Evolutionary conservation across 768 basidiomycete genomes (phyloP), one percentile per base, ranked within the genome.

Genomic region (Grammothele lineata): DNA sequence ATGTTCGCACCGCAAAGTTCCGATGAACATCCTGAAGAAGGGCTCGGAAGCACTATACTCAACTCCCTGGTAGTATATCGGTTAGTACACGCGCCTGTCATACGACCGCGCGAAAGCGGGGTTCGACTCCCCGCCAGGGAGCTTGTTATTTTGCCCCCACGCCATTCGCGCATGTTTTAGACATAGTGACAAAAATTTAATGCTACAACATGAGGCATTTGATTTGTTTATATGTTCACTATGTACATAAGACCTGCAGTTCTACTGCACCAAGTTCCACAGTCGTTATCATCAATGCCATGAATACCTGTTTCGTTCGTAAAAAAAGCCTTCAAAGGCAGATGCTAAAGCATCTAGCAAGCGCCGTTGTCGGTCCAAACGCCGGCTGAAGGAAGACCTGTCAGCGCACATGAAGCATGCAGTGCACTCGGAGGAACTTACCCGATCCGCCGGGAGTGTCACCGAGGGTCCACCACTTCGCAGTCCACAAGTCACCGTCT

Each of bases 381-480:
- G 47, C 72, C 78, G 43, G 72, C 78, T 77, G 44, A 30, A 14
- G 27, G 14, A 30, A 7, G 27, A 14, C 27, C 8, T 14, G 27
- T 30, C 27, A 30, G 27, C 14, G 8, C n/a, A n/a, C 8, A 14
- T 7, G 27, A 14, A 30, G 8, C 8, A 30, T 30, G 8, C 7
- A 7, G 27, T 7, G 27, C 7, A 14, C 46, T 10, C 25, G n/a
- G 25, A 4, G 15, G 7, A n/a, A 62, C 72, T 46, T 51, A 76
- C 76, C 73, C 42, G 70, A 41, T 5, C 71, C 73, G 50, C 78
- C 78, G 12, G 80, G 81, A 36, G 65, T 72, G 49, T 84, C 80
- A 21, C 66, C 73, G 54, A 77, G 65, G 5, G 80, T 80, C 81
- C 80, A 82, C 80, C 81, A 83, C 60, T 74, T 67, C 15, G 77